Base-by-base conservation (phyloP, 371 early-diverging fungal genomes). In the Catenaria anguillulae region DNA sequence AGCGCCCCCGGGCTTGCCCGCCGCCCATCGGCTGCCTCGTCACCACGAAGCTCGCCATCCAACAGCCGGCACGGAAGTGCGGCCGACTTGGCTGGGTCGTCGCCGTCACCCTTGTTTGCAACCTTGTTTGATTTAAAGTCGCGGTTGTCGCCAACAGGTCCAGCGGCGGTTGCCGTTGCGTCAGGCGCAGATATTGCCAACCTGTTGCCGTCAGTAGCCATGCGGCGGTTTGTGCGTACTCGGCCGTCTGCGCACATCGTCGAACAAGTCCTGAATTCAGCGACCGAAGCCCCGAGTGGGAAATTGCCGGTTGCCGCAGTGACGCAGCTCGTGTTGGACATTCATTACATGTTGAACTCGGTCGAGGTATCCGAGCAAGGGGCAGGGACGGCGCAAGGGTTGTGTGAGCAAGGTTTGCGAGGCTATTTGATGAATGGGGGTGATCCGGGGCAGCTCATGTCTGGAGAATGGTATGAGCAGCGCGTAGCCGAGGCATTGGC, bases 301-400 rank as follows among this genome's bases (percentile, higher is more conserved):
- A 10, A 5, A 40, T 5, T 40, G 40, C 17, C 40, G 40, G 40
- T 40, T 5, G 40, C 17, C 21, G 84, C 84, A 43, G 86, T 85
- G 2, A 84, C 84, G 55, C 74, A 79, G 45, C 71, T 85, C 15
- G 76, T 86, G 13, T 70, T 85, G 31, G 86, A 86, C 65, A 77
- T 84, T 0, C 85, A 86, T 66, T 85, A 80, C 60, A 62, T 84
- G 42, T 69, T 85, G 19, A 75, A 75, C 12, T 4, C n/a, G 4
- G 12, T 34, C 42, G 33, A 26, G 2, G 26, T 58, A 8, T 8
- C 33, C 24, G 58, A 35, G 15, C 24, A 8, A 10, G 36, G 35
- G 58, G 73, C 73, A 33, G 78, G 77, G 21, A 64, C 67, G 35
- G 84, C 83, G 2, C 80, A 85, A 63, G 64, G 67, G 26, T 69